A percentile compares a stretch with the other conserved stretches of the same genome.
Conservation (phyloP, 2,329 filamentous ascomycete species). For the Diaporthe vaccinii region DNA sequence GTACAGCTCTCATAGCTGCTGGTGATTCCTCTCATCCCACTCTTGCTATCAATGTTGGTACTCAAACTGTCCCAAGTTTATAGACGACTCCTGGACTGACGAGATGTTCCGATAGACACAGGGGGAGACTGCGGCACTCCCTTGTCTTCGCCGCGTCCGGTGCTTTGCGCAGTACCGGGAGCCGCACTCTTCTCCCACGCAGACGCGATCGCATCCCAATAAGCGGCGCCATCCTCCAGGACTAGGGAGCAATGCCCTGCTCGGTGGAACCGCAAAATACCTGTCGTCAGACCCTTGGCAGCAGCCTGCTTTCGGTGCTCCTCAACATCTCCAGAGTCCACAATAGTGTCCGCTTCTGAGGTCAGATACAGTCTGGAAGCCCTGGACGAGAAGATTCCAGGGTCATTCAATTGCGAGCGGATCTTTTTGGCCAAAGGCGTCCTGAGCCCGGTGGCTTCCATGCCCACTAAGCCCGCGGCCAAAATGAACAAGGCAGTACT, state of each 20-base stretch:
- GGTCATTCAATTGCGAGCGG: constrained; percentile 29
- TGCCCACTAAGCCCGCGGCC: constrained; percentile 9
- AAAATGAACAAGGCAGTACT: constrained; percentile 28
- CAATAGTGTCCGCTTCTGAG: constrained; percentile 31
- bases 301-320: constrained; percentile 27
- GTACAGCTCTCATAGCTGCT: neutral
- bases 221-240: constrained; percentile 30
- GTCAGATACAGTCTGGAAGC: constrained; percentile 38
- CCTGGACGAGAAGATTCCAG: constrained; percentile 18
- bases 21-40: neutral
- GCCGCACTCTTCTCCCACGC: constrained; percentile 17
- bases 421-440: constrained; percentile 26
- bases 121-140: neutral
- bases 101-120: neutral
- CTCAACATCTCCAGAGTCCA: constrained; percentile 25
- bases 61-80: neutral
- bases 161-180: neutral
- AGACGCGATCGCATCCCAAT: constrained; percentile 33
- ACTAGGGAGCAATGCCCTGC: constrained; percentile 38
- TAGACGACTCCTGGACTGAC: neutral
- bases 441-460: constrained; percentile 33
- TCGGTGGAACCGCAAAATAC: constrained; percentile 11
- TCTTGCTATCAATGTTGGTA: neutral
- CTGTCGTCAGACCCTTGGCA: constrained; percentile 25
- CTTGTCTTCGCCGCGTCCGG: neutral